phyloP scores from a whole-genome alignment of 805 yeast genomes.

The Metschnikowia koreensis region DNA sequence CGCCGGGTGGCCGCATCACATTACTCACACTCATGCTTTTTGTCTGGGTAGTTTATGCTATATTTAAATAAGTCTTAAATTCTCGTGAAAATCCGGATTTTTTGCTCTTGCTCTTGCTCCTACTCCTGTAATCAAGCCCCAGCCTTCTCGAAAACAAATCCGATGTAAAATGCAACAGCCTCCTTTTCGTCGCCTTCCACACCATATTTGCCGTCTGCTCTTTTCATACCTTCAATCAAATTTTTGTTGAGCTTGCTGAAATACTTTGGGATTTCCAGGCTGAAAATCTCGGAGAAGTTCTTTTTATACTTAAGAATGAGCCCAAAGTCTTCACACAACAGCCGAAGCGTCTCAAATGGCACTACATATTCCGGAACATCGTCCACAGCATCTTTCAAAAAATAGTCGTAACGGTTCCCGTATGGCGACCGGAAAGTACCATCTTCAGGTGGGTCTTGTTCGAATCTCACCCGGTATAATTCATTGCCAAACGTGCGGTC shows the following conservation, averaged over 20 bases:
- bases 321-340: constrained; percentile 80
- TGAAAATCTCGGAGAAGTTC: constrained; percentile 80
- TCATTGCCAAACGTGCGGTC: constrained; percentile 78
- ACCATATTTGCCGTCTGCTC: constrained; percentile 79
- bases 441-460: constrained; percentile 70
- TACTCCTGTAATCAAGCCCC: constrained; percentile 3
- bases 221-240: constrained; percentile 64
- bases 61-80: background rate
- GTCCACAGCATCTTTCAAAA: constrained; percentile 88
- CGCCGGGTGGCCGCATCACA: constrained; percentile 32
- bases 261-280: constrained; percentile 71
- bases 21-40: constrained; percentile 19
- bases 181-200: constrained; percentile 89
- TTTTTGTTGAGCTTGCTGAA: constrained; percentile 56
- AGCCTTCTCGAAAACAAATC: constrained; percentile 74
- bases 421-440: constrained; percentile 72
- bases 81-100: no score
- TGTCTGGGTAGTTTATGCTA: constrained; percentile 9
- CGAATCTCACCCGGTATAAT: constrained; percentile 77
- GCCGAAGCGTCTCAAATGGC: constrained; percentile 84
- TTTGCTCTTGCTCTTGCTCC: no score
- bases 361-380: constrained; percentile 96
- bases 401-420: constrained; percentile 83
- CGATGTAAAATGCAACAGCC: constrained; percentile 82
- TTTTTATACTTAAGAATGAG: constrained; percentile 67